These are phyloP conservation scores for Picea sitchensis DNA, from an alignment of 75 land plant genomes.

Conservation along the genomic window DNA sequence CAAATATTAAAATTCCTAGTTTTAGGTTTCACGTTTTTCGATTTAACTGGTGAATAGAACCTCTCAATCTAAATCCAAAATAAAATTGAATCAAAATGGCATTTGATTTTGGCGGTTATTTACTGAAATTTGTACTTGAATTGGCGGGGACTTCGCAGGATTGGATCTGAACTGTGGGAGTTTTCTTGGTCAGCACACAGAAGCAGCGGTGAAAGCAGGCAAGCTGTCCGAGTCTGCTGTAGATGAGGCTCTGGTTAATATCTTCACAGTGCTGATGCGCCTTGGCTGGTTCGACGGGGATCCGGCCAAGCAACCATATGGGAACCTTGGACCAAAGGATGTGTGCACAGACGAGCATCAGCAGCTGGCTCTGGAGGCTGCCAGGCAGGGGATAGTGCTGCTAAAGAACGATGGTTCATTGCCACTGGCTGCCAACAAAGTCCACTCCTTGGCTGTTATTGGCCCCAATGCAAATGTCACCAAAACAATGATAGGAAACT, in stretches of 20 bases:
- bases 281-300: conserved; percentile 88
- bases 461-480: conserved; percentile 91
- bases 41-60: too few species aligned
- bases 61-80: too few species aligned
- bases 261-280: conserved; percentile 65
- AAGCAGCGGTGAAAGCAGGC: conserved; percentile 40
- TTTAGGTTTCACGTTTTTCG: too few species aligned
- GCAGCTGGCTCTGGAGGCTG: conserved; percentile 82
- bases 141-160: too few species aligned
- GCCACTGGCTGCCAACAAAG: conserved; percentile 17
- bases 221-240: conserved; percentile 44
- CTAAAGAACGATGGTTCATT: conserved; percentile 59
- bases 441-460: conserved; percentile 63
- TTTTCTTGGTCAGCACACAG: too few species aligned
- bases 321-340: conserved; percentile 61
- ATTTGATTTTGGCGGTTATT: too few species aligned
- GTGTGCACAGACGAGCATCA: conserved; percentile 69
- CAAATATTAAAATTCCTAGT: too few species aligned
- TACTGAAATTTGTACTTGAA: too few species aligned
- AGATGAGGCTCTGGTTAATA: conserved; percentile 55
- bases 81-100: too few species aligned
- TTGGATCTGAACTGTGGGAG: too few species aligned
- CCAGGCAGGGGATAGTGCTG: conserved; percentile 82
- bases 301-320: conserved; percentile 53
- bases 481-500: conserved; percentile 84